Evolutionary conservation across 1,139 yeast species (phyloP), one percentile per base, ranked within the genome.

Genomic region (Lodderomyces margitis): DNA sequence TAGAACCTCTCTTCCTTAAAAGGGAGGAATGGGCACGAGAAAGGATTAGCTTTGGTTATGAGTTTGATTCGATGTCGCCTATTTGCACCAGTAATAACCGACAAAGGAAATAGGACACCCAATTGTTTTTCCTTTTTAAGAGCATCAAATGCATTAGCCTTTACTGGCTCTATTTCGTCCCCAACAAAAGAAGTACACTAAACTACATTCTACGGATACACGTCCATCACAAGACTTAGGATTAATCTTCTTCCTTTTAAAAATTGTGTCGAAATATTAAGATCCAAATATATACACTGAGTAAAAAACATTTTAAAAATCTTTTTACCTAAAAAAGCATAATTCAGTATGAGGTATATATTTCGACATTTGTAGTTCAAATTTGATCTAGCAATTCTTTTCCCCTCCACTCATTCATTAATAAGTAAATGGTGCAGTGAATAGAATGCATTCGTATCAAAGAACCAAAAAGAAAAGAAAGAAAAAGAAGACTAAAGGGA

Each of bases 391-490:
- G 70, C 66, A 54, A 21, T 59, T 67, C 70, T 62, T 66, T 66
- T 66, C 71, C 71, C 71, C 70, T 66, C 70, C 80, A 73, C 55
- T 72, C 78, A 67, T 59, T 69, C 75, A 74, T 60, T 53, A 11
- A 31, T 37, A 41, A 21, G 47, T 48, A 65, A 64, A 66, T 65
- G 78, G 78, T 73, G 79, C 80, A 75, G 80, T 75, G 80, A 75
- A 75, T 75, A 71, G 80, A 73, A 68, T 63, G 78, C 80, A 58
- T 68, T 69, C 76, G 79, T 74, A 74, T 74, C 78, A 64, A 61
- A 59, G 64, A 58, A 40, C 27, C 28, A 42, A 39, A 57, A 32
- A 39, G 45, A 40, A 34, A 40, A 37, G 25, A 21, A 34, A 27
- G 23, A 27, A 27, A 33, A 16, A 36, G 21, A 25, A n/a, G 19